Percentiles rank a stretch among this genome's conserved stretches.
These are phyloP conservation scores for Solanum lignicaule DNA, from an alignment of 257 asterid species.

Conservation along the genomic window DNA sequence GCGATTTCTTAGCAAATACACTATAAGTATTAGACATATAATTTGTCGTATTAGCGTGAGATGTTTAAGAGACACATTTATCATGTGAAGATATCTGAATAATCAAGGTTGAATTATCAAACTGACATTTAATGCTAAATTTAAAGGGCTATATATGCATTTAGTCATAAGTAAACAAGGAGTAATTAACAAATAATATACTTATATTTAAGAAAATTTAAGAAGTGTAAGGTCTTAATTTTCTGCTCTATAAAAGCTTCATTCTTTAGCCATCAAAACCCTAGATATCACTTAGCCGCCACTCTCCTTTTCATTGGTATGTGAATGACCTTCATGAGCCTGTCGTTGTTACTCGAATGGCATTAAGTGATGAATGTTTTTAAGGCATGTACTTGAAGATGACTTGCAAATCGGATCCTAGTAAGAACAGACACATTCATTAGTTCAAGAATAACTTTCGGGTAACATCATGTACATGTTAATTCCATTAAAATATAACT, in stretches of 20 bases:
- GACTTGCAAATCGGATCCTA: too few species aligned
- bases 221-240: neutral
- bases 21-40: neutral
- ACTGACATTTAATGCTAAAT: neutral
- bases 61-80: neutral
- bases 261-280: neutral
- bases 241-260: neutral
- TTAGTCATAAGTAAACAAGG: neutral
- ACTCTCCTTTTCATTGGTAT: neutral
- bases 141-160: neutral
- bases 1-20: neutral
- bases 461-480: neutral
- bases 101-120: neutral
- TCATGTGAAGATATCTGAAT: neutral
- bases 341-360: neutral
- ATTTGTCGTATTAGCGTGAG: neutral
- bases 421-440: neutral
- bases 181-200: neutral
- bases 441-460: neutral
- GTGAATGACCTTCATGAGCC: neutral
- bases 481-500: too few species aligned
- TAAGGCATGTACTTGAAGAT: too few species aligned
- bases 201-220: neutral
- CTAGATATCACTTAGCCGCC: neutral
- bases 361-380: too few species aligned